Base-by-base conservation (phyloP, 768 basidiomycete genomes). In the Ramaria sp. region DNA sequence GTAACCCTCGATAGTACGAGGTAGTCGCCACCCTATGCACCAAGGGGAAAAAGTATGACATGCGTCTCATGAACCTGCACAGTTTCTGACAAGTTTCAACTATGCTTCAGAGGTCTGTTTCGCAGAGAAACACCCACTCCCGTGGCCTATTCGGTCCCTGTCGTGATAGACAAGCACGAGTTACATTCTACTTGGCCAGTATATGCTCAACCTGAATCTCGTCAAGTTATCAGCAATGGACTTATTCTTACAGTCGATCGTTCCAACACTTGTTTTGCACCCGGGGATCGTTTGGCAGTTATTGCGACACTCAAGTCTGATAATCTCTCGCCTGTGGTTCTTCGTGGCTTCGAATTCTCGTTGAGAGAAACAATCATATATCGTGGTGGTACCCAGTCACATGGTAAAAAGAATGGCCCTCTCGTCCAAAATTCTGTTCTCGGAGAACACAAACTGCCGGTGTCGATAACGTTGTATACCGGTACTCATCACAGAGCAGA, bases 141-240 rank as follows among this genome's bases (percentile, higher is more conserved):
- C 41, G 68, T 80, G 28, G 79, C 82, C n/a, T 78, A 82, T 12
- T 73, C 79, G 18, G 78, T 86, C 32, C 71, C 76, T 12, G 83
- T 96, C 43, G 78, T 83, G 58, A 88, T 96, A 61, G 87, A 90
- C 73, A 96, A 95, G 67, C 92, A 95, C 63, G 93, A 95, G 59
- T 71, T 94, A 6, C 92, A 95, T 63, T 86, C 91, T 3, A 84
- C 88, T 1, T 96, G 93, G 93, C 92, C 93, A 2, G 77, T 94
- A 28, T 95, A 91, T 63, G 78, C 78, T 48, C 86, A 90, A 63
- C 77, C 78, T 10, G 87, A 91, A 61, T 75, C 74, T 32, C 83
- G 88, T n/a, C 74, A 78, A 15, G 68, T 79, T 16, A 62, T 72
- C 2, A 83, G 89, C 3, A 83, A 82, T 25, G 53, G 53, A 27